These are phyloP conservation scores for Aspergillus persii DNA, from an alignment of 2,329 filamentous ascomycete genomes.

Conservation along the genomic window DNA sequence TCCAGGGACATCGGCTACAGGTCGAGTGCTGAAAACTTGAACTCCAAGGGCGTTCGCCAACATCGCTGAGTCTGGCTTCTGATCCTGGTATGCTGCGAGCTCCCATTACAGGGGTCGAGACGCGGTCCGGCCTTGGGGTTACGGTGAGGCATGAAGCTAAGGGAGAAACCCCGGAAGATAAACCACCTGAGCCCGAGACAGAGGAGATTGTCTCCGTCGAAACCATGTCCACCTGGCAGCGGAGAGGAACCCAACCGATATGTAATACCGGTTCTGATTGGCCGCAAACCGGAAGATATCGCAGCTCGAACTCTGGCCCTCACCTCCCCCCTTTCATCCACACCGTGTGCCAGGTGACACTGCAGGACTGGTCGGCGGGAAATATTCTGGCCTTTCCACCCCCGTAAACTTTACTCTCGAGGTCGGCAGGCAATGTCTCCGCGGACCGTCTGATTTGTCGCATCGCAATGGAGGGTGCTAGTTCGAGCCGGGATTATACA, in stretches of 20 bases:
- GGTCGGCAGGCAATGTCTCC: no score
- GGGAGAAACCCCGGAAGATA: not conserved
- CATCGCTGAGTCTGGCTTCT: not conserved
- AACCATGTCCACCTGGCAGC: no score
- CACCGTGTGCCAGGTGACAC: not conserved
- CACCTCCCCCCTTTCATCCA: not conserved
- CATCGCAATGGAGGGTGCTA: not conserved
- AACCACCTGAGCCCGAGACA: not conserved
- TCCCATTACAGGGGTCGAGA: not conserved
- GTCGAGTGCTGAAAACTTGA: not conserved
- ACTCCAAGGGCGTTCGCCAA: not conserved
- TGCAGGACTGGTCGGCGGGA: not conserved
- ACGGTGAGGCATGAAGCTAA: not conserved
- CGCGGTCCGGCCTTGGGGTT: not conserved
- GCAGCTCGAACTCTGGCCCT: not conserved
- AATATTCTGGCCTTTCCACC: not conserved
- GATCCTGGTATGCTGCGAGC: not conserved
- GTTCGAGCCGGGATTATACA: not conserved
- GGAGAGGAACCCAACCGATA: not conserved
- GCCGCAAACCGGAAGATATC: not conserved
- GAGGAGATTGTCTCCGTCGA: no score
- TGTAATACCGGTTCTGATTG: not conserved
- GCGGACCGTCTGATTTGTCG: not conserved
- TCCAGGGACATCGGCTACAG: not conserved
- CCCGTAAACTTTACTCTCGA: no score